Conservation (phyloP, 805 yeast species). For the Nakazawaea ambrosiae region DNA sequence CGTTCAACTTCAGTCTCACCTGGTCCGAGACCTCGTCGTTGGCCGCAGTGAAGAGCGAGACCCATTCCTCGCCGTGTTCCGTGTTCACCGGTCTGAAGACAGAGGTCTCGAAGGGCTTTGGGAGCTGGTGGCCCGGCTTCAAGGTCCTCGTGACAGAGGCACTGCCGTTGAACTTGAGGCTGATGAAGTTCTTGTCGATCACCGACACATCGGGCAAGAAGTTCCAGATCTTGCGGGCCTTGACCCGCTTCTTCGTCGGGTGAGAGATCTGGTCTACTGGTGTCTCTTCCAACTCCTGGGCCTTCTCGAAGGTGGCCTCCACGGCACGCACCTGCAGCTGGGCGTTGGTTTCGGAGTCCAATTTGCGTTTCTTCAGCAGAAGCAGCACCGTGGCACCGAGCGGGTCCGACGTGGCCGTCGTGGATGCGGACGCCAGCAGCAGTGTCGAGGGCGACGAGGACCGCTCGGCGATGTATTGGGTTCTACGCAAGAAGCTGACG, state of each 20-base stretch:
- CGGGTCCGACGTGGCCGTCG: constrained; percentile 14
- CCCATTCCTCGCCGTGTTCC: constrained; percentile 68
- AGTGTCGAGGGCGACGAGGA: constrained; percentile 17
- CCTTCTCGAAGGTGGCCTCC: constrained; percentile 69
- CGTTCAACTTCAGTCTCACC: constrained; percentile 36
- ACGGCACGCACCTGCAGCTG: constrained; percentile 60
- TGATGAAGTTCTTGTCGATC: constrained; percentile 69
- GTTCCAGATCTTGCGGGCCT: constrained; percentile 73
- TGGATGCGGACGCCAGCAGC: constrained; percentile 18
- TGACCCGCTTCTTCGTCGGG: constrained; percentile 68
- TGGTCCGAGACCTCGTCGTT: constrained; percentile 21
- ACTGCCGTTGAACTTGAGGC: constrained; percentile 55
- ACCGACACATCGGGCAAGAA: constrained; percentile 87
- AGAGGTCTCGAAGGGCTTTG: constrained; percentile 35
- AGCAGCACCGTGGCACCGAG: neutral
- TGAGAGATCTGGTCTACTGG: constrained; percentile 49
- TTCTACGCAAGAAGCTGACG: constrained; percentile 74
- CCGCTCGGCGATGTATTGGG: constrained; percentile 71
- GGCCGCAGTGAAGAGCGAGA: constrained; percentile 55
- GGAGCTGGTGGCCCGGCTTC: constrained; percentile 27
- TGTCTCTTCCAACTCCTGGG: constrained; percentile 34
- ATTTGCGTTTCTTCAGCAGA: constrained; percentile 6
- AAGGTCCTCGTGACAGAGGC: constrained; percentile 39
- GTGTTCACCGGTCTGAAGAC: constrained; percentile 69
- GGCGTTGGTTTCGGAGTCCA: constrained; percentile 39